Percentiles rank a stretch among this genome's conserved stretches.
These are phyloP conservation scores for Aspergillus affinis DNA, from an alignment of 495 filamentous ascomycete genomes.

Conservation along the genomic window DNA sequence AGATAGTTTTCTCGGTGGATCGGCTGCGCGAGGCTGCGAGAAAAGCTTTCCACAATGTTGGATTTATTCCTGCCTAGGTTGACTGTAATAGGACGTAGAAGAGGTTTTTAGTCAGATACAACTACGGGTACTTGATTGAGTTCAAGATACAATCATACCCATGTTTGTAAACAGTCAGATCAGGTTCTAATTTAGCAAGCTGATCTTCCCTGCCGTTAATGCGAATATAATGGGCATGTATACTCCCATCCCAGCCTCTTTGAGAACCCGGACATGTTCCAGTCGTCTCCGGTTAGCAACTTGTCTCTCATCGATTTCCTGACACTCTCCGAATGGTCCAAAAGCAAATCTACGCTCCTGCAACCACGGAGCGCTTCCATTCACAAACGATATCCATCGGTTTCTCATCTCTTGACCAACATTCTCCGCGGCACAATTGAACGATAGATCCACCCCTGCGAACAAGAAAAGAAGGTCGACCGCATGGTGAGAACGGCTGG, in stretches of 20 bases:
- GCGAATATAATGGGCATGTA: slow-evolving; percentile 37
- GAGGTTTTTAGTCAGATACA: too few relatives aligned
- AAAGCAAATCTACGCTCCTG: slow-evolving; percentile 30
- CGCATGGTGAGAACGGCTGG: slow-evolving; percentile 44
- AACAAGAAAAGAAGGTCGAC: slow-evolving; percentile 47
- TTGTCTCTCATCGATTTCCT: slow-evolving; percentile 33
- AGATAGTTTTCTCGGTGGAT: neutral
- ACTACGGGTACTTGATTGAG: neutral
- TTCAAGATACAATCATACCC: neutral
- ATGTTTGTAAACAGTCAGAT: neutral
- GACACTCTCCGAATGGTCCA: slow-evolving; percentile 37
- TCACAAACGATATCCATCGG: slow-evolving; percentile 38
- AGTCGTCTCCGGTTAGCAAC: slow-evolving; percentile 33
- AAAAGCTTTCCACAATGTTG: neutral
- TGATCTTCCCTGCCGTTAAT: slow-evolving; percentile 40
- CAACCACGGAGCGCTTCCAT: slow-evolving; percentile 32
- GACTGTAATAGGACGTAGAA: neutral
- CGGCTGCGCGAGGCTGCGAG: neutral
- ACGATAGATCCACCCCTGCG: slow-evolving; percentile 31
- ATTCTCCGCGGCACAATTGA: slow-evolving; percentile 31
- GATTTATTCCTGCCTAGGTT: neutral
- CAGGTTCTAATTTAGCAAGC: slow-evolving; percentile 32
- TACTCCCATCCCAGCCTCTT: slow-evolving; percentile 28
- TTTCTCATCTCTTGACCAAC: slow-evolving; percentile 35
- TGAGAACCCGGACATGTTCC: slow-evolving; percentile 26